Conservation (phyloP, 2,329 filamentous ascomycete species). For the Cyanodermella asteris region DNA sequence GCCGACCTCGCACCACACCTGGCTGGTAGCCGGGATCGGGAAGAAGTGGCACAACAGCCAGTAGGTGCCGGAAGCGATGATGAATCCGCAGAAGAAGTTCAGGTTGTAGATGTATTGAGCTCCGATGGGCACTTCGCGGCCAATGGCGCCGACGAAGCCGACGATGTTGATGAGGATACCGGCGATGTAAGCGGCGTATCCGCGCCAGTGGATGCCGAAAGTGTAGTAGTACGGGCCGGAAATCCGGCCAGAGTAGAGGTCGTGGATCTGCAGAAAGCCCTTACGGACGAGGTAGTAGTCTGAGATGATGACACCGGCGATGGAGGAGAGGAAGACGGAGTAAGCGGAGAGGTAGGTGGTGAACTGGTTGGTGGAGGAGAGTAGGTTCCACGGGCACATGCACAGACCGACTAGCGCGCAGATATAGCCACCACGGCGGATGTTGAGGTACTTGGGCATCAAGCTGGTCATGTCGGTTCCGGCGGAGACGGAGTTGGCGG, state of each 20-base stretch:
- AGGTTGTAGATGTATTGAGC: conserved; percentile 74
- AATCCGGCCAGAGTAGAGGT: conserved; percentile 53
- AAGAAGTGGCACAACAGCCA: conserved; percentile 45
- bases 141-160: conserved; percentile 68
- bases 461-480: conserved; percentile 67
- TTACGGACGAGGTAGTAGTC: conserved; percentile 77
- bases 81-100: conserved; percentile 75
- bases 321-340: conserved; percentile 80
- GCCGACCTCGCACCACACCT: conserved; percentile 8
- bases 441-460: conserved; percentile 59
- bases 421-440: conserved; percentile 69
- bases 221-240: conserved; percentile 52
- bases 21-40: conserved; percentile 34
- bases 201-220: conserved; percentile 60
- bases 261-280: conserved; percentile 57
- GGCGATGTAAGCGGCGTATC: conserved; percentile 58
- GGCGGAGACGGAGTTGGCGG: conserved; percentile 66
- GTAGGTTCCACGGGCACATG: conserved; percentile 70
- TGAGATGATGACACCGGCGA: conserved; percentile 71
- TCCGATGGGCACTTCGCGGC: conserved; percentile 46
- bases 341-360: conserved; percentile 83
- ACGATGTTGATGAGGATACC: conserved; percentile 83
- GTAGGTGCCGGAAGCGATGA: conserved; percentile 46
- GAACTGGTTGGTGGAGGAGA: conserved; percentile 57
- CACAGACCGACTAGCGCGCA: conserved; percentile 59